phyloP scores from a whole-genome alignment of 768 basidiomycete genomes.

The Tricholoma matsutake region DNA sequence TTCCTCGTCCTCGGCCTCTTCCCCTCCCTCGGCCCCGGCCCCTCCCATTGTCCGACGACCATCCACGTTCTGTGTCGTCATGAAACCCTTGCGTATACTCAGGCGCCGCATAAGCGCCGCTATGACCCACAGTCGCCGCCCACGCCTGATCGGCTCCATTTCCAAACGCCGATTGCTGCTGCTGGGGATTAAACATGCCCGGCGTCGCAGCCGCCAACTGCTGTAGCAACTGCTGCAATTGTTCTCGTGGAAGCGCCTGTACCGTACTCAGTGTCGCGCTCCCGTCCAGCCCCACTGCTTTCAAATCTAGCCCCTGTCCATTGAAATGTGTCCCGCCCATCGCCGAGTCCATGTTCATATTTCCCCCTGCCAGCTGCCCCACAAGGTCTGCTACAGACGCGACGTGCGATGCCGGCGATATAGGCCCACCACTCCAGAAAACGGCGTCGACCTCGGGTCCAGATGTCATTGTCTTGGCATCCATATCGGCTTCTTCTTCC shows the following conservation, averaged over 20 bases:
- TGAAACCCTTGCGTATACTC: constrained; percentile 53
- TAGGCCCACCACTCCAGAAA: constrained; percentile 55
- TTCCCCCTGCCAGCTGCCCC: constrained; percentile 53
- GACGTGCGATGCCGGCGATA: constrained; percentile 25
- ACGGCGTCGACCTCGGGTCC: constrained; percentile 65
- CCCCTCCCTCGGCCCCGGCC: constrained; percentile 60
- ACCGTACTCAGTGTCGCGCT: constrained; percentile 42
- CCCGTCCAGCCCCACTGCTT: constrained; percentile 43
- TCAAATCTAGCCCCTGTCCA: constrained; percentile 31
- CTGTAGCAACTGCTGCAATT: constrained; percentile 60
- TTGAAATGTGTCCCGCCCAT: constrained; percentile 33
- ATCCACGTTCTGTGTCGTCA: constrained; percentile 40
- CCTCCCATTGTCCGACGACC: constrained; percentile 42
- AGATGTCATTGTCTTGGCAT: constrained; percentile 61
- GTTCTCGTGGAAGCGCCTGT: constrained; percentile 51
- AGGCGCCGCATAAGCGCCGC: constrained; percentile 20
- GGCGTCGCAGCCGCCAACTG: constrained; percentile 29
- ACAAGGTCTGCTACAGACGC: constrained; percentile 70
- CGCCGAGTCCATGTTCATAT: constrained; percentile 34
- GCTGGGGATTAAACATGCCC: constrained; percentile 15
- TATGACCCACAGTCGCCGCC: constrained; percentile 36
- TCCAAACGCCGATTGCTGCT: constrained; percentile 31
- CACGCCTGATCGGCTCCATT: constrained; percentile 38
- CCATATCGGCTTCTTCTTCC: constrained; percentile 69
- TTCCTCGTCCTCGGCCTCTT: constrained; percentile 46